A percentile compares a stretch with the other conserved stretches of the same genome.
These are phyloP conservation scores for Handroanthus guayacan DNA, from an alignment of 257 asterid genomes.

Conservation along the genomic window DNA sequence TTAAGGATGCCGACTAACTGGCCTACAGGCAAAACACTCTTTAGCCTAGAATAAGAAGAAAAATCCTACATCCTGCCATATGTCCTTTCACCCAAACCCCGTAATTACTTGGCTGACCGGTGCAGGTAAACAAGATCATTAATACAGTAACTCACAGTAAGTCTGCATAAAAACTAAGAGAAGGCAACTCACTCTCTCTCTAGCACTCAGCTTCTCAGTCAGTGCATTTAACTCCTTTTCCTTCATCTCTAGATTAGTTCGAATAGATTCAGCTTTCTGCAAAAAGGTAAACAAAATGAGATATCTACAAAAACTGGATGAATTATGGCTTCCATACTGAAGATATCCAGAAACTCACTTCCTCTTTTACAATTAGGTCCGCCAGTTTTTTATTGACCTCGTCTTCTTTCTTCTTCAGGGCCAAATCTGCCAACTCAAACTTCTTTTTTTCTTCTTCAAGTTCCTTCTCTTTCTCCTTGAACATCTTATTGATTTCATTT, in stretches of 20 bases:
- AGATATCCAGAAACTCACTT: constrained; percentile 57
- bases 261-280: constrained; percentile 70
- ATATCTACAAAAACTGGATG: constrained; percentile 1
- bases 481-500: constrained; percentile 50
- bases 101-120: background rate
- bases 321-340: background rate
- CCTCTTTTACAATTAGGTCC: constrained; percentile 60
- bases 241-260: constrained; percentile 60
- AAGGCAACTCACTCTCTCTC: constrained; percentile 74
- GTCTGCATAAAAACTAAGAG: constrained; percentile 27
- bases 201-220: constrained; percentile 68
- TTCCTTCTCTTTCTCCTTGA: constrained; percentile 63
- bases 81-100: background rate
- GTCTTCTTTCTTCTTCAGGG: constrained; percentile 67
- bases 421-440: constrained; percentile 48
- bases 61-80: background rate
- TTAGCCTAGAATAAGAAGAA: background rate
- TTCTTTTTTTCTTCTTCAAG: constrained; percentile 65
- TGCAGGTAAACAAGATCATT: constrained; percentile 3
- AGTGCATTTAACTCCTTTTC: constrained; percentile 61
- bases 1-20: constrained; percentile 8
- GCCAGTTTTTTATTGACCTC: constrained; percentile 58
- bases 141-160: constrained; percentile 1
- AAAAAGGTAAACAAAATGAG: constrained; percentile 34
- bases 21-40: constrained; percentile 28